Evolutionary conservation across 1,284 basidiomycete species (phyloP).

Genomic region (Leccinum huronense): DNA sequence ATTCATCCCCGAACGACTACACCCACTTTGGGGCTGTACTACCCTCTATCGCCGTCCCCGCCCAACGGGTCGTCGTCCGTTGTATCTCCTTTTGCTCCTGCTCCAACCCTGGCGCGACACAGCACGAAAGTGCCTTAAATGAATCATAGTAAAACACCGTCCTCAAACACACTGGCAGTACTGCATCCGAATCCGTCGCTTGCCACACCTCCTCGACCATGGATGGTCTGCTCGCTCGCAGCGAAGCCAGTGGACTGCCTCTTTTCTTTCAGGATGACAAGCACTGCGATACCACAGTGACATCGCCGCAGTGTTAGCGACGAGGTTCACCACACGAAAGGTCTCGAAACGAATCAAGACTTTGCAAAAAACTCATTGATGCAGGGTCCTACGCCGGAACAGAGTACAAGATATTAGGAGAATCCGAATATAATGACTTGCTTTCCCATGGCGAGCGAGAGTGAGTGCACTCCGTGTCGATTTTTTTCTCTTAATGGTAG

Average conservation of each 20-base stretch:
- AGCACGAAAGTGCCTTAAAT: too few species aligned
- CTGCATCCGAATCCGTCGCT: neutral
- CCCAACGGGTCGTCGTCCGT: neutral
- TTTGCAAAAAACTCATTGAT: constrained; percentile 49
- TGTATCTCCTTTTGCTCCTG: neutral
- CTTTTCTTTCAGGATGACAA: neutral
- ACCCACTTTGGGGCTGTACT: constrained; percentile 8
- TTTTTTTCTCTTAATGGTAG: neutral
- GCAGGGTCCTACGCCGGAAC: constrained; percentile 45
- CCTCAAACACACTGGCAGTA: too few species aligned
- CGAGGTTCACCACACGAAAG: constrained; percentile 65
- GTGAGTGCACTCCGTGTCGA: constrained; percentile 42
- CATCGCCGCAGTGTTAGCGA: neutral
- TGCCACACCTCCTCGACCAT: neutral
- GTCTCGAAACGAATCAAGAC: constrained; percentile 47
- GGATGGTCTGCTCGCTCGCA: neutral
- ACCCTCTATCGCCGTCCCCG: constrained; percentile 17
- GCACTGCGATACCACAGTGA: neutral
- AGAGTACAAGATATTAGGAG: constrained; percentile 57
- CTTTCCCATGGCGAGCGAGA: constrained; percentile 69
- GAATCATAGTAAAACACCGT: too few species aligned
- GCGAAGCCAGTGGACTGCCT: neutral
- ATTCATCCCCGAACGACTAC: constrained; percentile 14
- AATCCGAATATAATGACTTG: constrained; percentile 61
- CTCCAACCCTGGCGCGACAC: too few species aligned